phyloP scores from a whole-genome alignment of 192 early-diverging fungal species.

The Linnemannia zychae region DNA sequence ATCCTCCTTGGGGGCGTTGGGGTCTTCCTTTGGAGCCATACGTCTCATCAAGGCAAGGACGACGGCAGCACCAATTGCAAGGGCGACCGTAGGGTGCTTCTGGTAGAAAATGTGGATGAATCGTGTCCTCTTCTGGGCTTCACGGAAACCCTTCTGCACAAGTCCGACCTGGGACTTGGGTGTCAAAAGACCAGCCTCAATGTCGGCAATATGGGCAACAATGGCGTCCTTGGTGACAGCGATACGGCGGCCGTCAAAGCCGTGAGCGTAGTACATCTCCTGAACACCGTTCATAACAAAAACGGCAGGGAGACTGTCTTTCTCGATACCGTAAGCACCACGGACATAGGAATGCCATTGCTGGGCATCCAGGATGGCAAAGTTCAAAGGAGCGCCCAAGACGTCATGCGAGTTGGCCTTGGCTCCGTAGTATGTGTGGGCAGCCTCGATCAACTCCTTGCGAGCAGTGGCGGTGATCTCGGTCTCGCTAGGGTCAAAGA shows the following conservation, averaged over 20 bases:
- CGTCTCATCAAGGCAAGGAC: conserved; percentile 35
- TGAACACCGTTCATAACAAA: conserved; percentile 45
- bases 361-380: conserved; percentile 73
- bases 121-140: background rate
- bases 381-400: conserved; percentile 34
- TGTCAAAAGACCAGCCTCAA: conserved; percentile 25
- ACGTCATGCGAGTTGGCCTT: conserved; percentile 15
- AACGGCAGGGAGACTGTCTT: conserved; percentile 39
- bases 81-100: conserved; percentile 20
- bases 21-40: conserved; percentile 1
- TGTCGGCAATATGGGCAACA: conserved; percentile 29
- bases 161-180: conserved; percentile 34
- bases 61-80: conserved; percentile 19
- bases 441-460: conserved; percentile 47
- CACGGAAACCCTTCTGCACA: conserved; percentile 36
- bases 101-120: conserved; percentile 2
- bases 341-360: conserved; percentile 75
- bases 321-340: conserved; percentile 62
- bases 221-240: conserved; percentile 25
- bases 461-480: conserved; percentile 13
- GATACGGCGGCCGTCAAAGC: conserved; percentile 39
- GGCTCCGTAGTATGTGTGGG: conserved; percentile 30
- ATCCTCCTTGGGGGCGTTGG: conserved; percentile 5
- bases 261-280: conserved; percentile 34
- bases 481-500: conserved; percentile 66